Percentiles rank a stretch among this genome's conserved stretches.
Evolutionary conservation across 2,329 filamentous ascomycete genomes (phyloP).

Genomic region (Trichoderma sp.): DNA sequence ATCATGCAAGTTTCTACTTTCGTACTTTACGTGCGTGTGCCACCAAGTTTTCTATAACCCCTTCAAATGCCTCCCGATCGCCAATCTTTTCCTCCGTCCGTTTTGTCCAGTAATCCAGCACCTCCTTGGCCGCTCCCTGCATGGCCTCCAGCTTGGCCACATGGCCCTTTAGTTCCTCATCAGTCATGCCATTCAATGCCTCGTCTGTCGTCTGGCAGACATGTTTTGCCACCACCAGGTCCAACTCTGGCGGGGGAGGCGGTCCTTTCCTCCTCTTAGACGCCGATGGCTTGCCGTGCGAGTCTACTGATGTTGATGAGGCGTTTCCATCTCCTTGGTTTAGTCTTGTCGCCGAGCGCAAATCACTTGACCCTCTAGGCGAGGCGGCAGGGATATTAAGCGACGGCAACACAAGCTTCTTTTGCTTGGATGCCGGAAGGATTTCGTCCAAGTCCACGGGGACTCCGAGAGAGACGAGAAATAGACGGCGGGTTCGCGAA

Average conservation of each 20-base stretch:
- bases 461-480: slow-evolving; percentile 92
- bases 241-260: slow-evolving; percentile 71
- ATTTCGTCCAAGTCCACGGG: slow-evolving; percentile 98
- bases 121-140: slow-evolving; percentile 70
- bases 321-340: slow-evolving; percentile 53
- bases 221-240: slow-evolving; percentile 75
- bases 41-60: slow-evolving; percentile 94
- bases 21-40: slow-evolving; percentile 85
- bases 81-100: slow-evolving; percentile 82
- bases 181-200: slow-evolving; percentile 76
- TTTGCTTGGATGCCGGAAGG: slow-evolving; percentile 93
- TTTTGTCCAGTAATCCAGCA: slow-evolving; percentile 87
- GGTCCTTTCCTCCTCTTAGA: slow-evolving; percentile 57
- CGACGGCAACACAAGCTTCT: slow-evolving; percentile 92
- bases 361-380: slow-evolving; percentile 57
- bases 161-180: slow-evolving; percentile 73
- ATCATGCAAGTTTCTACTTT: slow-evolving; percentile 55
- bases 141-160: slow-evolving; percentile 68
- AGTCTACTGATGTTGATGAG: slow-evolving; percentile 61
- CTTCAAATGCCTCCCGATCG: slow-evolving; percentile 92
- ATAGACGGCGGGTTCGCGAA: slow-evolving; percentile 89
- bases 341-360: slow-evolving; percentile 50
- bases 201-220: slow-evolving; percentile 83
- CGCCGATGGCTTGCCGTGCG: slow-evolving; percentile 54
- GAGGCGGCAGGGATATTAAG: slow-evolving; percentile 68